Evolutionary conservation across 1,284 basidiomycete genomes (phyloP).

Genomic region (Austropuccinia psidii): DNA sequence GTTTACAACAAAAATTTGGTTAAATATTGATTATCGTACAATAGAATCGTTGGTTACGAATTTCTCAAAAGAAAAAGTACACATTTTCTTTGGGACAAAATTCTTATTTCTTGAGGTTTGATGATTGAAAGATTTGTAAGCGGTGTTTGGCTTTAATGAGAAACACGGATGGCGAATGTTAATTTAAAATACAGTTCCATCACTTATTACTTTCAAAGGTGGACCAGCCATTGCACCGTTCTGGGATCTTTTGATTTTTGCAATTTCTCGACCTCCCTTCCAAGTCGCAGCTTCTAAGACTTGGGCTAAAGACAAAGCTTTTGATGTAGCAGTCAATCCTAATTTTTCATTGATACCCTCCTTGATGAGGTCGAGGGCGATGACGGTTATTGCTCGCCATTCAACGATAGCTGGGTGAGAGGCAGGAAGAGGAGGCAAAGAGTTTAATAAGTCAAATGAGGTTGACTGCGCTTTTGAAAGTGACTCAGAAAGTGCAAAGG

Average conservation of each 20-base stretch:
- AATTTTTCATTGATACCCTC: conserved; percentile 61
- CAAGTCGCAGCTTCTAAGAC: conserved; percentile 88
- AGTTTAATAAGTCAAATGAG: conserved; percentile 50
- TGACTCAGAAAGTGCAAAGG: conserved; percentile 40
- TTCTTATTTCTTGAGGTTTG: too few species aligned
- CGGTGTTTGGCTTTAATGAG: too few species aligned
- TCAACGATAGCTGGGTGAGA: conserved; percentile 86
- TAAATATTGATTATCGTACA: too few species aligned
- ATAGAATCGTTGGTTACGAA: too few species aligned
- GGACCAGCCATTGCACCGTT: background rate
- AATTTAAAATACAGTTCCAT: conserved; percentile 33
- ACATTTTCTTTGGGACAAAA: too few species aligned
- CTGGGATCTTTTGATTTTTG: background rate
- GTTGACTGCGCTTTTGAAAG: conserved; percentile 49
- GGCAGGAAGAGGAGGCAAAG: conserved; percentile 59
- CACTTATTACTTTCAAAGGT: conserved; percentile 26
- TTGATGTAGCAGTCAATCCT: background rate
- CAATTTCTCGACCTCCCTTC: conserved; percentile 61
- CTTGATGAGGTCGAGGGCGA: conserved; percentile 75
- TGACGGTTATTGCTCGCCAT: conserved; percentile 89
- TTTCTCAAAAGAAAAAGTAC: too few species aligned
- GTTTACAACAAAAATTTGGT: too few species aligned
- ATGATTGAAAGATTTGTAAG: too few species aligned
- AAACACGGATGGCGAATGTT: too few species aligned
- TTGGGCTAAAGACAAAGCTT: conserved; percentile 61